Percentiles rank a stretch among this genome's conserved stretches.
phyloP scores from a whole-genome alignment of 352 stramenopile genomes.

The Phytophthora meadii region DNA sequence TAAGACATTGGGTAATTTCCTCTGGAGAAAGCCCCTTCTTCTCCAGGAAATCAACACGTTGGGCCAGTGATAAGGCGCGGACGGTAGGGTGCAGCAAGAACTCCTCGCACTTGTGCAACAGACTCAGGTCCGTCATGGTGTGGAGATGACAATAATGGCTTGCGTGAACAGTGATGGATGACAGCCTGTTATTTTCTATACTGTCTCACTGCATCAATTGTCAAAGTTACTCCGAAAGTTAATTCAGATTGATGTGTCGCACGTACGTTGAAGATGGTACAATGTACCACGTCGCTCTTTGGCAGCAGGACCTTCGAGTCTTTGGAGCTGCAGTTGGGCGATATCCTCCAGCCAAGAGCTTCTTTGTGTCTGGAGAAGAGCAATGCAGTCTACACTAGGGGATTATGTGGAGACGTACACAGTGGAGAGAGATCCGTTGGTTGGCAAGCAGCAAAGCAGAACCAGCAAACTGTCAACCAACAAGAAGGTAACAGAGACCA shows the following conservation, averaged over 20 bases:
- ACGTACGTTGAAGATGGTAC: slow-evolving; percentile 6
- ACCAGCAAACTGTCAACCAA: neutral
- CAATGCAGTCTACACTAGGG: neutral
- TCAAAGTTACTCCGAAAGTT: neutral
- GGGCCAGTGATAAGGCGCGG: slow-evolving; percentile 64
- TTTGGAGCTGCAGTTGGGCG: neutral
- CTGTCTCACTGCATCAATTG: no score
- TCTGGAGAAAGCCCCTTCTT: slow-evolving; percentile 73
- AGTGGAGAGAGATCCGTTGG: neutral
- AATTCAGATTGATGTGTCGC: neutral
- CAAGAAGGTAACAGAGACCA: slow-evolving; percentile 2
- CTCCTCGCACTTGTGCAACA: slow-evolving; percentile 69
- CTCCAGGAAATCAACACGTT: slow-evolving; percentile 81
- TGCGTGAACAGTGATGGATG: slow-evolving; percentile 15
- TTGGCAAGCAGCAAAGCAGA: neutral
- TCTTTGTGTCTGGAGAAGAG: neutral
- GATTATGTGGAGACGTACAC: neutral
- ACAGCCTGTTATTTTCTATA: no score
- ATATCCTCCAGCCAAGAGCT: neutral
- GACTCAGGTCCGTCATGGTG: slow-evolving; percentile 39
- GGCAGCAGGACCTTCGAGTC: neutral
- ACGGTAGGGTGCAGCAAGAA: slow-evolving; percentile 76
- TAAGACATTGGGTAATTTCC: slow-evolving; percentile 70
- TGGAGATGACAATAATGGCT: slow-evolving; percentile 7
- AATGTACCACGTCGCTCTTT: slow-evolving; percentile 2